A percentile compares a stretch with the other conserved stretches of the same genome.
Evolutionary conservation across 257 asterid genomes (phyloP).

Genomic region (Scutellaria baicalensis): DNA sequence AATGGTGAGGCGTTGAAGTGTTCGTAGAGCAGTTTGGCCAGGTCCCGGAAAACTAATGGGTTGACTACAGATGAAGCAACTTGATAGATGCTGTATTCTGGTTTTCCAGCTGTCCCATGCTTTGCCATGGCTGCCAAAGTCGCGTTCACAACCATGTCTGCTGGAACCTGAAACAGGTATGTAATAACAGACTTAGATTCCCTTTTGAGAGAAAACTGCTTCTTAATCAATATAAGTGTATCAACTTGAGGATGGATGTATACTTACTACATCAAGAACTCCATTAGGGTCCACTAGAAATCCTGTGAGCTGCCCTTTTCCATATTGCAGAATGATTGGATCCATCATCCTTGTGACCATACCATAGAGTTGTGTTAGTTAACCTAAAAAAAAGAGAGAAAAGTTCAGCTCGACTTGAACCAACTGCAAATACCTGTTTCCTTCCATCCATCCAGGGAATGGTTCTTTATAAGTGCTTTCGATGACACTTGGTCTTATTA

Average conservation of each 20-base stretch:
- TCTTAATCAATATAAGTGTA: neutral
- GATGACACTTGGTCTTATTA: conserved; percentile 87
- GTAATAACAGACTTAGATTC: neutral
- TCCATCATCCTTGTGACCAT: conserved; percentile 80
- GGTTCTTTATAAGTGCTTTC: conserved; percentile 97
- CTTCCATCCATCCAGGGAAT: conserved; percentile 99
- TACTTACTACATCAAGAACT: conserved; percentile 90
- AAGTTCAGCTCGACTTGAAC: neutral
- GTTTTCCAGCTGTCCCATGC: conserved; percentile 63
- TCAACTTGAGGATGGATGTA: neutral
- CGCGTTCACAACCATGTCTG: conserved; percentile 95
- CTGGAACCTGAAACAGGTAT: conserved; percentile 62
- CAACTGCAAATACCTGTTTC: conserved; percentile 52
- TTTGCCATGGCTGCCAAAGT: conserved; percentile 95
- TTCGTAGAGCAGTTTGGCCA: conserved; percentile 56
- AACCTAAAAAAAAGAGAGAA: neutral
- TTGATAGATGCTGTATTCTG: conserved; percentile 33
- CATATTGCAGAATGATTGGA: conserved; percentile 81
- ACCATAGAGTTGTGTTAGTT: neutral
- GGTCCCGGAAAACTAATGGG: conserved; percentile 68
- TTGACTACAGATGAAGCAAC: conserved; percentile 89
- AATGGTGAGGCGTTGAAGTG: conserved; percentile 66
- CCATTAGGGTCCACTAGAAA: conserved; percentile 88
- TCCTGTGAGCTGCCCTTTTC: conserved; percentile 90
- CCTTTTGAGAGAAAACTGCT: neutral